phyloP scores from a whole-genome alignment of 768 basidiomycete genomes.

The Flagelloscypha sp. region DNA sequence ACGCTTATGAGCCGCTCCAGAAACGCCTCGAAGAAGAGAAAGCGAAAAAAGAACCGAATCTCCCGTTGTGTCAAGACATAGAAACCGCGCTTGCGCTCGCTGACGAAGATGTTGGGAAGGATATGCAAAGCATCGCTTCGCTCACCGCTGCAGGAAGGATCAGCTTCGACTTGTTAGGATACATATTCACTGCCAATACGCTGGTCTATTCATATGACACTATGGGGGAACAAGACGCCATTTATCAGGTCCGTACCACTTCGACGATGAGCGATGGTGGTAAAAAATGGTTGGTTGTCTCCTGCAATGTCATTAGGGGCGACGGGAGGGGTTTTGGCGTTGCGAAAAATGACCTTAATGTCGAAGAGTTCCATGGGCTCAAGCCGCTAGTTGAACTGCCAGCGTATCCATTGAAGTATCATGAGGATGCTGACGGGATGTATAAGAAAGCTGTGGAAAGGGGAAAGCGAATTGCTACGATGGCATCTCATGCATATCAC shows the following conservation, averaged over 20 bases:
- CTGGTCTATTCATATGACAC: slow-evolving; percentile 13
- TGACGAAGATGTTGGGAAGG: slow-evolving; percentile 10
- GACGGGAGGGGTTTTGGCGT: slow-evolving; percentile 13
- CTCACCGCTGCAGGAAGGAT: slow-evolving; percentile 12
- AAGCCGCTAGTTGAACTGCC: slow-evolving; percentile 13
- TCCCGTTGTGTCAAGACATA: slow-evolving; percentile 10
- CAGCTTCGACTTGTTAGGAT: slow-evolving; percentile 24
- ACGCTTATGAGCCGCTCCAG: slow-evolving; percentile 9
- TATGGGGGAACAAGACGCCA: slow-evolving; percentile 10
- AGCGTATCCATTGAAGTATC: slow-evolving; percentile 13
- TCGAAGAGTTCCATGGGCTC: slow-evolving; percentile 13
- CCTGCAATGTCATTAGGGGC: slow-evolving; percentile 12
- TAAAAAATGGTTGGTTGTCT: slow-evolving; percentile 5
- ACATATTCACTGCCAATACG: slow-evolving; percentile 16
- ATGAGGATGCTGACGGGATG: slow-evolving; percentile 6
- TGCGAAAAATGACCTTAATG: slow-evolving; percentile 6
- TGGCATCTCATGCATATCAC: slow-evolving; percentile 8
- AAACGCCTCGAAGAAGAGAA: slow-evolving; percentile 11
- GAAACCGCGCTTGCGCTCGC: slow-evolving; percentile 12
- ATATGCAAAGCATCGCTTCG: slow-evolving; percentile 8
- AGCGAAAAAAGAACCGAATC: slow-evolving; percentile 8
- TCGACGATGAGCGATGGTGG: slow-evolving; percentile 2
- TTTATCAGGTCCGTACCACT: slow-evolving; percentile 6
- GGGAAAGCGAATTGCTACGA: slow-evolving; percentile 8
- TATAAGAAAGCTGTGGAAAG: slow-evolving; percentile 5